These are phyloP conservation scores for Crepidotus variabilis DNA, from an alignment of 768 basidiomycete species.

Conservation along the genomic window DNA sequence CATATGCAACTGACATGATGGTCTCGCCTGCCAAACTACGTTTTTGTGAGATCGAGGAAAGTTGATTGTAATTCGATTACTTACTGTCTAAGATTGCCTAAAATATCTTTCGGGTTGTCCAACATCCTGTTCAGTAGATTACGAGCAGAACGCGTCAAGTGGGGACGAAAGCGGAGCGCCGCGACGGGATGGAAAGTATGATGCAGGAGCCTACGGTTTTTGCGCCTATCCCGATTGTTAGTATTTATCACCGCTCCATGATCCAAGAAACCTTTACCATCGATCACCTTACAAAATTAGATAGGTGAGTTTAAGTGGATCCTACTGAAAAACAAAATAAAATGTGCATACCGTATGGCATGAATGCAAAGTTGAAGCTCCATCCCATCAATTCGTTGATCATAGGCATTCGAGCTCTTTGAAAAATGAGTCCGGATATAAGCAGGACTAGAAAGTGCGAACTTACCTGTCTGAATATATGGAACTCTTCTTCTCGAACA, in stretches of 20 bases:
- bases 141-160: constrained; percentile 26
- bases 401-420: constrained; percentile 19
- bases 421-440: background rate
- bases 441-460: background rate
- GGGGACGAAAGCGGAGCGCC: constrained; percentile 19
- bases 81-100: constrained; percentile 32
- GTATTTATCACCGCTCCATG: constrained; percentile 7
- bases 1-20: constrained; percentile 43
- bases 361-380: constrained; percentile 17
- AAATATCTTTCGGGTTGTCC: constrained; percentile 26
- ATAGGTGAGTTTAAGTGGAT: background rate
- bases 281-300: constrained; percentile 8
- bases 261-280: constrained; percentile 22
- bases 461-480: constrained; percentile 34
- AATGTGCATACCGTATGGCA: constrained; percentile 16
- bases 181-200: constrained; percentile 13
- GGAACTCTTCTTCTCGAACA: constrained; percentile 38
- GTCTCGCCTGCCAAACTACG: constrained; percentile 26
- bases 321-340: background rate
- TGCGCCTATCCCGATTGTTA: constrained; percentile 14
- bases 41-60: background rate
- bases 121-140: constrained; percentile 29
- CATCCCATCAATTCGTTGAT: constrained; percentile 22
- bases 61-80: constrained; percentile 5
- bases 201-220: constrained; percentile 15